These are phyloP conservation scores for Taiozyma sp. DNA, from an alignment of 1,139 yeast species.

Conservation along the genomic window DNA sequence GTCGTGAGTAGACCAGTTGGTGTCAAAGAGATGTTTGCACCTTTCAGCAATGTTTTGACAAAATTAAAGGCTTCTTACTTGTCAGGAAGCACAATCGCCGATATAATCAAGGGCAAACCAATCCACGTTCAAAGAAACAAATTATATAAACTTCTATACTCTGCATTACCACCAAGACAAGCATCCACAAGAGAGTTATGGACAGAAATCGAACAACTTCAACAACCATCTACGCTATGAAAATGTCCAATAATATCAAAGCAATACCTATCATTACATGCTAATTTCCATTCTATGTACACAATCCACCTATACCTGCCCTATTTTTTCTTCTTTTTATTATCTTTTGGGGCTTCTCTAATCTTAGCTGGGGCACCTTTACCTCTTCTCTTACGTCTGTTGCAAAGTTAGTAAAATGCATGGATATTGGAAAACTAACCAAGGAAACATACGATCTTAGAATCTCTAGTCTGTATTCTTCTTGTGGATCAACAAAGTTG, in stretches of 20 bases:
- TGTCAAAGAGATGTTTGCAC: conserved; percentile 40
- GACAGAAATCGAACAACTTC: conserved; percentile 13
- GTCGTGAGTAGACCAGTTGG: conserved; percentile 43
- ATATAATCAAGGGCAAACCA: conserved; percentile 40
- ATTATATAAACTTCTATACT: conserved; percentile 43
- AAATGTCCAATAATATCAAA: not conserved
- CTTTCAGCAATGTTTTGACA: conserved; percentile 37
- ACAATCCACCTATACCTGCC: not conserved
- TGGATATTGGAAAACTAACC: not conserved
- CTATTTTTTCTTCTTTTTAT: conserved; percentile 37
- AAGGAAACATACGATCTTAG: conserved; percentile 37
- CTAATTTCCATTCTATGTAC: conserved; percentile 3
- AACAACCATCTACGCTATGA: not conserved
- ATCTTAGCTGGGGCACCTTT: conserved; percentile 91
- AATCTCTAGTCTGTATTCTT: conserved; percentile 63
- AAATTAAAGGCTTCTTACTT: conserved; percentile 39
- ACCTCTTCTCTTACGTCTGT: conserved; percentile 70
- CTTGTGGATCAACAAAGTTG: conserved; percentile 67
- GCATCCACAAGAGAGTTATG: conserved; percentile 26
- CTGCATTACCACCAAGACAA: conserved; percentile 42
- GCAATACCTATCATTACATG: not conserved
- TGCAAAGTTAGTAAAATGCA: conserved; percentile 2
- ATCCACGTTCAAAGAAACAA: conserved; percentile 42
- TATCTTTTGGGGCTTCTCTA: conserved; percentile 35
- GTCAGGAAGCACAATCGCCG: conserved; percentile 34